Evolutionary conservation across 495 filamentous ascomycete genomes (phyloP).

Genomic region (Parmelia sp.): DNA sequence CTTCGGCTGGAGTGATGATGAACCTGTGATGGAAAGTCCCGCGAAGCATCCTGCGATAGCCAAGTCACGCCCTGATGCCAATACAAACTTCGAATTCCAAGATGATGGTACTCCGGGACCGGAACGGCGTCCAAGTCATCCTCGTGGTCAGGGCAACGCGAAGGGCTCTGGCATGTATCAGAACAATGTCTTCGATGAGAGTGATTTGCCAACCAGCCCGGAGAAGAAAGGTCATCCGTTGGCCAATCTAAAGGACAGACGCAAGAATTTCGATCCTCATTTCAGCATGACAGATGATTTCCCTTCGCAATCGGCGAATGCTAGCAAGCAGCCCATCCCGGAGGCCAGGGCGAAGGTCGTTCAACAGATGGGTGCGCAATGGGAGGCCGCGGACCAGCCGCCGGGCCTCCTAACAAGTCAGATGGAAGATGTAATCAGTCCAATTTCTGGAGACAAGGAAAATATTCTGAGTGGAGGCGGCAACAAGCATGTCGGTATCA

Average conservation of each 20-base stretch:
- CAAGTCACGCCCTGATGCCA: slow-evolving; percentile 70
- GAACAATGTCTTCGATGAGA: slow-evolving; percentile 61
- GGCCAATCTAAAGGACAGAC: slow-evolving; percentile 59
- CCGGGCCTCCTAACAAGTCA: slow-evolving; percentile 26
- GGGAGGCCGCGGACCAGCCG: slow-evolving; percentile 23
- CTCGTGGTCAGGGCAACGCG: slow-evolving; percentile 50
- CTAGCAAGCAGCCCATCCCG: slow-evolving; percentile 36
- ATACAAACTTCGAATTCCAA: slow-evolving; percentile 69
- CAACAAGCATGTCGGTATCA: slow-evolving; percentile 41
- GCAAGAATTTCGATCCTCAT: slow-evolving; percentile 67
- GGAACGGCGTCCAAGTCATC: slow-evolving; percentile 31
- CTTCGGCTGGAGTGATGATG: slow-evolving; percentile 67
- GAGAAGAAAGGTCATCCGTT: slow-evolving; percentile 39
- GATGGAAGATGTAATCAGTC: slow-evolving; percentile 23
- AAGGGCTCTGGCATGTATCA: slow-evolving; percentile 68
- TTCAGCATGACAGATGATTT: slow-evolving; percentile 62
- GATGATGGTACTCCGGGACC: slow-evolving; percentile 46
- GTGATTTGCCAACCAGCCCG: slow-evolving; percentile 34
- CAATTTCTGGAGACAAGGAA: slow-evolving; percentile 24
- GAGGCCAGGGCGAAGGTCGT: slow-evolving; percentile 25
- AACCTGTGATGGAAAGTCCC: slow-evolving; percentile 52
- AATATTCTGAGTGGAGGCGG: slow-evolving; percentile 23
- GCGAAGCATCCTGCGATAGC: slow-evolving; percentile 46
- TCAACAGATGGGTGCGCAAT: slow-evolving; percentile 24
- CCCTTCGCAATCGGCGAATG: slow-evolving; percentile 37